Evolutionary conservation across 2,329 filamentous ascomycete species (phyloP), one percentile per base, ranked within the genome.

Genomic region (Aureobasidium vineae): DNA sequence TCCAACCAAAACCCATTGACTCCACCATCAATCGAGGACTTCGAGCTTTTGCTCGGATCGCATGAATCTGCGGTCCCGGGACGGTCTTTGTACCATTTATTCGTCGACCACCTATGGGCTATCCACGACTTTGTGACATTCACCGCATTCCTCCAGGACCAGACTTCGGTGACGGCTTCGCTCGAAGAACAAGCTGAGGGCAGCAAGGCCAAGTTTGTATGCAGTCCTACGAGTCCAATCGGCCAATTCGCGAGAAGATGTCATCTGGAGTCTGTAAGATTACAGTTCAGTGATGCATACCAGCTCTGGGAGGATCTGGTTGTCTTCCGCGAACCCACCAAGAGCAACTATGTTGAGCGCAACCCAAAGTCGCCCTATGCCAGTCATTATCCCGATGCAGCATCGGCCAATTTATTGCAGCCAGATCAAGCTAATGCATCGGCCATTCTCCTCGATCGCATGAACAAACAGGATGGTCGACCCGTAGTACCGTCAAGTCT

Each of bases 251-350:
- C 97, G 19, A 85, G 93, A 61, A 85, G 89, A 72, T 85, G 90
- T 3, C 84, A 87, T 70, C 80, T 96, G 2, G 94, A 98, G 77
- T 96, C 93, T 73, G 86, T 87, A 1, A 82, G 90, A 52, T 79
- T 98, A 41, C 88, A 88, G 53, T 97, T 98, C 72, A 85, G 91
- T 66, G 90, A 96, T 75, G 85, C 87, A 0, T 83, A 90, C 50
- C 85, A 86, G 66, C 80, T 99, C 5, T 98, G 95, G 93, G 88
- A 87, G 68, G 85, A 86, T 2, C 94, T 97, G 77, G 86, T 94
- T 68, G 84, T 83, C 63, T 98, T 96, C 77, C 85, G 93, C 56
- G 85, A 92, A 71, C 87, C 90, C 0, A 95, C 92, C 1, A 86
- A 88, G 31, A 77, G 80, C 16, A 78, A 82, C 50, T 89, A 85